phyloP scores from a whole-genome alignment of 306 rosid species.

The Pyrus pyrifolia region DNA sequence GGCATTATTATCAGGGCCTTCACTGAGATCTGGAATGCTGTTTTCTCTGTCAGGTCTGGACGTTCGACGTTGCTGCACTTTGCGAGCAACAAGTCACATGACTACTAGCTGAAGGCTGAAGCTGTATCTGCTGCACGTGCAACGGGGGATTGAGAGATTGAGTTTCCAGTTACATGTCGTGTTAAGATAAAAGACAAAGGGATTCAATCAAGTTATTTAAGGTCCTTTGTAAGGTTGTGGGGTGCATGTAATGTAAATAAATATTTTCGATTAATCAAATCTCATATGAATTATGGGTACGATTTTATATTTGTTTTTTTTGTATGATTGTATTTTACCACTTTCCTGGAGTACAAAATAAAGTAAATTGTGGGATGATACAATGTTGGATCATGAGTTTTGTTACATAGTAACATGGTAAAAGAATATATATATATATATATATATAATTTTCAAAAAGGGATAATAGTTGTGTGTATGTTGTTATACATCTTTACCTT shows the following conservation, averaged over 20 bases:
- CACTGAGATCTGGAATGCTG: slow-evolving; percentile 89
- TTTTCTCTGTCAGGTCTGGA: slow-evolving; percentile 42
- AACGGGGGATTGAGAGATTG: neutral
- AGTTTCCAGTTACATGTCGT: neutral
- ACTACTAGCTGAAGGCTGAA: slow-evolving; percentile 20
- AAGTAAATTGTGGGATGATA: neutral
- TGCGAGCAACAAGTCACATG: slow-evolving; percentile 32
- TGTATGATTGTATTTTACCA: neutral
- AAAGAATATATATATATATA: no score
- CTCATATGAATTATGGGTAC: neutral
- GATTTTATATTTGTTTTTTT: neutral
- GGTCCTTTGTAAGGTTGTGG: neutral
- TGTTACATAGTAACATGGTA: neutral
- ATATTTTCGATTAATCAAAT: neutral
- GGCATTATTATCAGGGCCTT: slow-evolving; percentile 72
- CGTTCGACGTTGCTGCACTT: neutral
- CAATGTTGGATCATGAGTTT: neutral
- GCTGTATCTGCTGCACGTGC: slow-evolving; percentile 10
- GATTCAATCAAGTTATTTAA: neutral
- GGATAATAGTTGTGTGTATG: no score
- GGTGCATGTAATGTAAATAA: neutral
- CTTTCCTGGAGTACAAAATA: neutral
- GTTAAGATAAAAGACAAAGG: neutral
- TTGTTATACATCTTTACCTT: neutral
- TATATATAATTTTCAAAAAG: no score